Conservation (phyloP, 2,329 filamentous ascomycete genomes). For the Aspergillus sergii region DNA sequence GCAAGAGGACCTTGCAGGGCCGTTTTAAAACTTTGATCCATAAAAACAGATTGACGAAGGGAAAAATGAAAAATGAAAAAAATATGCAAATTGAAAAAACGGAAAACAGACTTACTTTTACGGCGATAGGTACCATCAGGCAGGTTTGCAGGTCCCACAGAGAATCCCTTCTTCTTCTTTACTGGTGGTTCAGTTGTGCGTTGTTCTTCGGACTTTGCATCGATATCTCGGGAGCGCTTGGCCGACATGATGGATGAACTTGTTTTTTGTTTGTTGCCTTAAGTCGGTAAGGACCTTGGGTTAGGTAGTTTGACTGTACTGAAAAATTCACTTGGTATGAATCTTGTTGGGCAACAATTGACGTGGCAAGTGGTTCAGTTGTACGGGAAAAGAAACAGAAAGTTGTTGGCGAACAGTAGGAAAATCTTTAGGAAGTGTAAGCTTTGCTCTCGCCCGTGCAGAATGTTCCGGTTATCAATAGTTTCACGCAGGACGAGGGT, state of each 20-base stretch:
- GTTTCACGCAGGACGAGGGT: background rate
- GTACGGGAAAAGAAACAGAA: slow-evolving; percentile 16
- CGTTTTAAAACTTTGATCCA: background rate
- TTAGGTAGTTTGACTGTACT: background rate
- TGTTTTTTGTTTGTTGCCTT: background rate
- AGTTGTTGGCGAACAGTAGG: slow-evolving; percentile 1
- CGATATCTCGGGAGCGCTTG: slow-evolving; percentile 59
- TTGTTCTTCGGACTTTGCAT: slow-evolving; percentile 47
- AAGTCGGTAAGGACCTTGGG: background rate
- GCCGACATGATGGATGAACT: slow-evolving; percentile 54
- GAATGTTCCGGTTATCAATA: slow-evolving; percentile 5
- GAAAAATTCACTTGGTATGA: background rate
- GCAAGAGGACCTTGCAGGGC: background rate
- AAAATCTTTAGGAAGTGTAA: background rate
- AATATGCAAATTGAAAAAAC: background rate
- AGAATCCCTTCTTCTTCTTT: slow-evolving; percentile 72
- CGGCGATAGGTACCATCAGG: slow-evolving; percentile 86
- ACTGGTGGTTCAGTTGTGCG: slow-evolving; percentile 42
- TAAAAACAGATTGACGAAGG: background rate
- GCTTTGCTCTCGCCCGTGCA: background rate
- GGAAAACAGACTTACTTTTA: slow-evolving; percentile 58
- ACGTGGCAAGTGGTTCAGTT: slow-evolving; percentile 9
- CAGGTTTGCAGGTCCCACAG: slow-evolving; percentile 83
- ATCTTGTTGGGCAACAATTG: slow-evolving; percentile 15
- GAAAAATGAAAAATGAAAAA: background rate